Evolutionary conservation across 1,284 basidiomycete genomes (phyloP), one percentile per base, ranked within the genome.

Genomic region (Ceratobasidium sp.): DNA sequence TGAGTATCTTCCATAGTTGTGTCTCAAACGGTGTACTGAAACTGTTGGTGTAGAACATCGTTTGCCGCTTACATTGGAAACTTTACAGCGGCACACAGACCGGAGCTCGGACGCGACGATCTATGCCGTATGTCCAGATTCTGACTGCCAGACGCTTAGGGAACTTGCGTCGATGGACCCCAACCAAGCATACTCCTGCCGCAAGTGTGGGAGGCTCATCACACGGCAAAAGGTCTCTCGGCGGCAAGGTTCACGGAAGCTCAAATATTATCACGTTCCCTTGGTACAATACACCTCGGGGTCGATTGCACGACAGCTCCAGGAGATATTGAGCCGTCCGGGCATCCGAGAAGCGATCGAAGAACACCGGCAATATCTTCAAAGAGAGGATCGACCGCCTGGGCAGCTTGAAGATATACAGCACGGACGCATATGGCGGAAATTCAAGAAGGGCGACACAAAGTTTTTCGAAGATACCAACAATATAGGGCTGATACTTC

Each of bases 101-200:
- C 60, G 18, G 16, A 10, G 7, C 14, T 16, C 60, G 4, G 14
- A 33, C 18, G 14, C 18, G 33, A 64, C 33, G 10, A 16, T 18
- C 33, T 30, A n/a, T 38, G 60, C 60, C 16, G 60, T 64, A 4
- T 66, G 64, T 23, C 64, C 64, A 4, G 64, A 66, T 66, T 66
- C 46, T 23, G 44, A 44, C 5, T 66, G 64, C 38, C 64, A 66
- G n/a, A 23, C n/a, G 7, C 64, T 66, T 2, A 38, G 38, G 41
- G 27, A n/a, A 27, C 60, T 64, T 12, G 33, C 5, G 30, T 41
- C 35, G 41, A 44, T 66, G 64, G 41, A 46, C 4, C 12, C 41
- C 12, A 38, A 66, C 18, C 35, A 30, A 18, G 16, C 64, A 14
- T 23, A 44, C 38, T 12, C 14, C 16, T 66, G 64, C 64, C 16